Evolutionary conservation across 148 eudicot genomes (phyloP).

Genomic region (Silene latifolia): DNA sequence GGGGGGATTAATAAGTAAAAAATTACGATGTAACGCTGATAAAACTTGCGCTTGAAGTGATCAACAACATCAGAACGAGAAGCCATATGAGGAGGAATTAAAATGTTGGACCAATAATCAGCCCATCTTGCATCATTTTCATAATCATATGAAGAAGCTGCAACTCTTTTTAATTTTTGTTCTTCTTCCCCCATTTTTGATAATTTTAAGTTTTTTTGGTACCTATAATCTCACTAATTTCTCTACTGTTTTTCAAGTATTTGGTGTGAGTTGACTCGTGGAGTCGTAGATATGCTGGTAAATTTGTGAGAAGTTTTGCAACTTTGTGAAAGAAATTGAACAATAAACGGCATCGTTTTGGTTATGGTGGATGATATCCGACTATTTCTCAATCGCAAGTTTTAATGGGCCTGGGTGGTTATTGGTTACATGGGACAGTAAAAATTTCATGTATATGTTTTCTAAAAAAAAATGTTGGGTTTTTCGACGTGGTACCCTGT

Average conservation of each 20-base stretch:
- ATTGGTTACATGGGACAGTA: too few relatives aligned
- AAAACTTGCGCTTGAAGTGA: conserved; percentile 94
- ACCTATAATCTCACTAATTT: background rate
- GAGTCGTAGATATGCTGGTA: background rate
- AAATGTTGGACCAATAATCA: conserved; percentile 89
- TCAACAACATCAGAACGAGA: conserved; percentile 64
- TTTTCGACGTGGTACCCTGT: too few relatives aligned
- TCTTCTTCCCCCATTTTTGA: conserved; percentile 44
- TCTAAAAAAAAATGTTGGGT: too few relatives aligned
- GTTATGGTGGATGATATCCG: background rate
- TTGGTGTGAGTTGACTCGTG: background rate
- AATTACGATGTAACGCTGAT: conserved; percentile 89
- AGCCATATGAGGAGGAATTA: conserved; percentile 89
- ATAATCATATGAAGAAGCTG: conserved; percentile 83
- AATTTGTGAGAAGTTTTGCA: background rate
- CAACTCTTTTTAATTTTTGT: conserved; percentile 65
- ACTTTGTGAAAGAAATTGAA: background rate
- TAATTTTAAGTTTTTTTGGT: background rate
- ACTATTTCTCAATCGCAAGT: too few relatives aligned
- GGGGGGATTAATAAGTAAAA: background rate
- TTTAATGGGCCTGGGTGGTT: too few relatives aligned
- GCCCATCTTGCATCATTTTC: conserved; percentile 83
- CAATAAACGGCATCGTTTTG: background rate
- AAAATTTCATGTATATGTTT: too few relatives aligned
- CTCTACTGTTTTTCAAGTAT: background rate